Evolutionary conservation across 805 yeast genomes (phyloP), one percentile per base, ranked within the genome.

Genomic region (Lipomyces mesembrius): DNA sequence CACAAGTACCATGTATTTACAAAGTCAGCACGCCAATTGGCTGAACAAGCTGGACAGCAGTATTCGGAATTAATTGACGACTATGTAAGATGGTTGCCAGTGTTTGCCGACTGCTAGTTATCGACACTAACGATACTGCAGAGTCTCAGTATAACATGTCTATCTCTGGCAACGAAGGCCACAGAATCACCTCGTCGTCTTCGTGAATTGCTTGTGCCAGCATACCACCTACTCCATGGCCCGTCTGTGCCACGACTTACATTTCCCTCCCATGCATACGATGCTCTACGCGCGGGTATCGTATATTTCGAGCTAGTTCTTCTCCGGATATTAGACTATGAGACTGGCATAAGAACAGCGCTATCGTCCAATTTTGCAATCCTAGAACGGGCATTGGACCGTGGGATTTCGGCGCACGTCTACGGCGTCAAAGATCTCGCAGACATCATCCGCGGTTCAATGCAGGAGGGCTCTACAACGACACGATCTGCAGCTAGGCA

Each of bases 171-270:
- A 5, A 53, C 61, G 54, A 67, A 67, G 57, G 52, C 68, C 5
- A 65, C 71, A 8, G 71, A 67, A 62, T 61, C 61, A 17, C 63
- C 60, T 14, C 63, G 71, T 17, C 62, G 69, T 22, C 64, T 62
- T 12, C 61, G 71, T 27, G 71, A 67, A 32, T 63, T 67, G 20
- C 60, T 67, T 14, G 62, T 62, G 3, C 71, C 71, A 14, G 68
- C 69, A 2, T 62, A 65, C 46, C 68, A 62, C 27, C 37, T 67
- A 12, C 57, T 65, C 22, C 68, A 67, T 29, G 27, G 54, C 9
- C 52, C 35, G 14, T 2, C 56, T 4, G 51, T 12, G 17, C 55
- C 57, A 0, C 61, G 60, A 14, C 57, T 67, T 8, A 39, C 60
- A 20, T 53, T 65, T 17, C 71, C 71, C 1, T 64, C 71, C 2